These are phyloP conservation scores for Umbelopsis sp. DNA, from an alignment of 371 early-diverging fungal genomes.

Conservation along the genomic window DNA sequence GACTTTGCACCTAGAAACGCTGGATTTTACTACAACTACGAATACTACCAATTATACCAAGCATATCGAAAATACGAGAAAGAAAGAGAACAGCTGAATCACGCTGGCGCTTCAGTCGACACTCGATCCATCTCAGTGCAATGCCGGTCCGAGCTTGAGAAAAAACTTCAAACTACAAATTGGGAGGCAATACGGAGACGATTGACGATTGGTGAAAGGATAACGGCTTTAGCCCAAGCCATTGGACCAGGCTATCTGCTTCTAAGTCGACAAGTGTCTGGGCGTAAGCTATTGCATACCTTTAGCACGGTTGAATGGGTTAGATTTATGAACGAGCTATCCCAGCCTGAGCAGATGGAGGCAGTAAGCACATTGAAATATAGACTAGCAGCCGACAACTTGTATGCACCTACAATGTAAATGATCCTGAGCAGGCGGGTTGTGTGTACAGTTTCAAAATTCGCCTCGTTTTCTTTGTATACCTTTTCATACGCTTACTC, in stretches of 20 bases:
- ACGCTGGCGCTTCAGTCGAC: conserved; percentile 30
- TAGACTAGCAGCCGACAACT: neutral
- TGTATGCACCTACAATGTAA: neutral
- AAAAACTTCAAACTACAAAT: conserved; percentile 48
- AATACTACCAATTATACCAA: conserved; percentile 50
- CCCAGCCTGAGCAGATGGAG: conserved; percentile 32
- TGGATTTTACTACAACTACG: conserved; percentile 54
- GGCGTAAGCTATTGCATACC: conserved; percentile 54
- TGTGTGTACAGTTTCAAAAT: no score
- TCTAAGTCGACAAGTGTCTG: conserved; percentile 51
- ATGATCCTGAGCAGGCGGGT: no score
- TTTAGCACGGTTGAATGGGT: conserved; percentile 55
- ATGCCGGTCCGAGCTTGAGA: conserved; percentile 53
- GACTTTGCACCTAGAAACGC: conserved; percentile 58
- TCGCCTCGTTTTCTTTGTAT: no score
- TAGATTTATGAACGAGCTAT: conserved; percentile 50
- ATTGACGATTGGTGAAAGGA: conserved; percentile 54
- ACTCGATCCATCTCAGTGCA: conserved; percentile 42
- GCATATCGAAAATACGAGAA: conserved; percentile 49
- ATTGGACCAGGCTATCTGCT: conserved; percentile 50
- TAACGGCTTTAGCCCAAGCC: conserved; percentile 43
- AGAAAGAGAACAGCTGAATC: conserved; percentile 38
- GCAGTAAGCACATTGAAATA: neutral
- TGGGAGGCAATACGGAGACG: conserved; percentile 59
- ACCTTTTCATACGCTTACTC: no score